Evolutionary conservation across 2,329 filamentous ascomycete genomes (phyloP), one percentile per base, ranked within the genome.

Genomic region (Simplicillium aogashimaense): DNA sequence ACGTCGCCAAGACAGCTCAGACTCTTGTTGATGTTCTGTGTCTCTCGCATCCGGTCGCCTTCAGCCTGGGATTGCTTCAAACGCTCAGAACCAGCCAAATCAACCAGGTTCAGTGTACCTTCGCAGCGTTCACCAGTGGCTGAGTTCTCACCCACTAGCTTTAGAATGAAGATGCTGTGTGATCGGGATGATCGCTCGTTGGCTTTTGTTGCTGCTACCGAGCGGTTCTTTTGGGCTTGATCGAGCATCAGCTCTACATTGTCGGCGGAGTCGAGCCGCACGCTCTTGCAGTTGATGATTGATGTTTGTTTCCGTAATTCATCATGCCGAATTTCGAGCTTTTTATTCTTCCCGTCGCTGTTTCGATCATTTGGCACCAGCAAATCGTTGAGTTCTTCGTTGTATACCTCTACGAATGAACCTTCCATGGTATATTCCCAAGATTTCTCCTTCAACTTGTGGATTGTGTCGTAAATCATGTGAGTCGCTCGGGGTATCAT

Each of bases 341-440:
- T 94, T 63, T 83, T 86, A 2, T 51, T 75, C 64, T 83, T 86
- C 46, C 81, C 78, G 38, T 87, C 72, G 15, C 81, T 73, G 40
- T 83, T 80, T 1, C 82, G 76, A 3, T 67, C 60, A 35, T 58
- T 58, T 1, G 70, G 61, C 1, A 66, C 65, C 11, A 98, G 74
- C 12, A 98, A 65, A 58, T 98, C 92, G 56, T 95, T 88, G 47
- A 98, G 73, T 45, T 94, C 92, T 58, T 98, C 92, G 47, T 98
- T 97, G 74, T 98, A 98, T 6, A 98, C 92, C 57, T 98, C 92
- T 12, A 97, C 80, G 54, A 98, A 98, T 41, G 82, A 89, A 7
- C 92, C 92, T 56, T 94, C 86, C 78, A 98, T 94, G 0, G 74
- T 83, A 62, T 98, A 98, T 32, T 74, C 76, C 92, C 92, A 98